These are phyloP conservation scores for Pilasporangium apinafurcum DNA, from an alignment of 352 stramenopile species.

Conservation along the genomic window DNA sequence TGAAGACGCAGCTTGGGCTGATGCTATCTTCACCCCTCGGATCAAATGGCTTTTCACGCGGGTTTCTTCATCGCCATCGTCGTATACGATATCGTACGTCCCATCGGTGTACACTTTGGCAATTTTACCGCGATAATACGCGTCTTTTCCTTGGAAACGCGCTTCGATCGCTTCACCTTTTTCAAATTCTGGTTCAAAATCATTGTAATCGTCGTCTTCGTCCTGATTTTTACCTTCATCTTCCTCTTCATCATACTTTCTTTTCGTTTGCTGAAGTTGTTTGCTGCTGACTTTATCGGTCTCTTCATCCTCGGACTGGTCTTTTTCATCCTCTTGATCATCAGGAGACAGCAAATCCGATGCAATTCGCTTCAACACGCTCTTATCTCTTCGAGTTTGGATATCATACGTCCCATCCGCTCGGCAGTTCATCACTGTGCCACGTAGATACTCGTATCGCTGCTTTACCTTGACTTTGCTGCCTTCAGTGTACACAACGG, in stretches of 20 bases:
- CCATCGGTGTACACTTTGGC: slow-evolving; percentile 41
- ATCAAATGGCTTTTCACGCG: slow-evolving; percentile 42
- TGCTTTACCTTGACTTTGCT: slow-evolving; percentile 46
- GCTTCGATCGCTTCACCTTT: slow-evolving; percentile 54
- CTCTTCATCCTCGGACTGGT: slow-evolving; percentile 9
- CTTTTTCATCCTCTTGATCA: slow-evolving; percentile 20
- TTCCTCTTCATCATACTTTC: slow-evolving; percentile 8
- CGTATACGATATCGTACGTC: slow-evolving; percentile 57
- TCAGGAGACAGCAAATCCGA: slow-evolving; percentile 40
- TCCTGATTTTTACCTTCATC: slow-evolving; percentile 9
- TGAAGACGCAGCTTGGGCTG: too few species aligned
- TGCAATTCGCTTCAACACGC: slow-evolving; percentile 25
- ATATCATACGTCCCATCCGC: slow-evolving; percentile 57
- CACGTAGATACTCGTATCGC: slow-evolving; percentile 47
- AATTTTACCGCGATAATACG: slow-evolving; percentile 48
- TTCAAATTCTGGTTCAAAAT: slow-evolving; percentile 44
- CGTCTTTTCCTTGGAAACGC: slow-evolving; percentile 43
- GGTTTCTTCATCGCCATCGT: slow-evolving; percentile 64
- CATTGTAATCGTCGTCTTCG: slow-evolving; percentile 14
- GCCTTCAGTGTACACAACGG: slow-evolving; percentile 24
- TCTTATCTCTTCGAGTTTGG: slow-evolving; percentile 12
- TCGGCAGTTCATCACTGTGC: slow-evolving; percentile 23
- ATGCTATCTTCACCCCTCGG: slow-evolving; percentile 6
- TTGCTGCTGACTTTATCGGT: background rate
- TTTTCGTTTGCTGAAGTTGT: background rate